These are phyloP conservation scores for Trichothecium roseum DNA, from an alignment of 2,329 filamentous ascomycete genomes.

Conservation along the genomic window DNA sequence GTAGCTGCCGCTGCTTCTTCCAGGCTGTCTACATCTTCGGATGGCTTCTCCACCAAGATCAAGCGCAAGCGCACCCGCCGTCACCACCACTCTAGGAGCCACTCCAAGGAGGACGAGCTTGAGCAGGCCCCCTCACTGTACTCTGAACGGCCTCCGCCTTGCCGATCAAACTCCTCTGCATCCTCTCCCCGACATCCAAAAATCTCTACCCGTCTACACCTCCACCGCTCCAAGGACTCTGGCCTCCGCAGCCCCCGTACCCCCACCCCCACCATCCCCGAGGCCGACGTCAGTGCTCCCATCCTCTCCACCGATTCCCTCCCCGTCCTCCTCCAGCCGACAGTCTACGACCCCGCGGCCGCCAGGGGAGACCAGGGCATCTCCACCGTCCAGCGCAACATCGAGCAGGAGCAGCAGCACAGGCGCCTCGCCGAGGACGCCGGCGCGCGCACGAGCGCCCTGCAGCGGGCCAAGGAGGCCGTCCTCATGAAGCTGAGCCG, in stretches of 20 bases:
- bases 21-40: too few relatives aligned
- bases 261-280: slow-evolving; percentile 10
- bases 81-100: slow-evolving; percentile 26
- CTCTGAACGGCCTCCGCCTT: slow-evolving; percentile 6
- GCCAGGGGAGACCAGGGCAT: slow-evolving; percentile 31
- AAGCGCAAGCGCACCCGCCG: slow-evolving; percentile 32
- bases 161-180: slow-evolving; percentile 7
- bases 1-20: slow-evolving; percentile 19
- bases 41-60: slow-evolving; percentile 34
- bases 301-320: slow-evolving; percentile 37
- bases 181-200: slow-evolving; percentile 7
- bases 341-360: slow-evolving; percentile 40
- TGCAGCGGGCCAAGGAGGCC: slow-evolving; percentile 49
- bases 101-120: slow-evolving; percentile 17
- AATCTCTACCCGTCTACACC: not conserved
- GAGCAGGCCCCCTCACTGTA: slow-evolving; percentile 9
- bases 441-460: slow-evolving; percentile 40
- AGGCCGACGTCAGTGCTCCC: slow-evolving; percentile 35
- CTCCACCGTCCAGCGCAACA: slow-evolving; percentile 46
- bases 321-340: slow-evolving; percentile 45
- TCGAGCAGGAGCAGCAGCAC: slow-evolving; percentile 45
- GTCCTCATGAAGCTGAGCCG: slow-evolving; percentile 48
- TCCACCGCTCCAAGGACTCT: not conserved
- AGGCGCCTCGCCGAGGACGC: slow-evolving; percentile 47
- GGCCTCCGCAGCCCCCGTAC: not conserved